phyloP scores from a whole-genome alignment of 352 stramenopile species.

The Phytophthora citrophthora region DNA sequence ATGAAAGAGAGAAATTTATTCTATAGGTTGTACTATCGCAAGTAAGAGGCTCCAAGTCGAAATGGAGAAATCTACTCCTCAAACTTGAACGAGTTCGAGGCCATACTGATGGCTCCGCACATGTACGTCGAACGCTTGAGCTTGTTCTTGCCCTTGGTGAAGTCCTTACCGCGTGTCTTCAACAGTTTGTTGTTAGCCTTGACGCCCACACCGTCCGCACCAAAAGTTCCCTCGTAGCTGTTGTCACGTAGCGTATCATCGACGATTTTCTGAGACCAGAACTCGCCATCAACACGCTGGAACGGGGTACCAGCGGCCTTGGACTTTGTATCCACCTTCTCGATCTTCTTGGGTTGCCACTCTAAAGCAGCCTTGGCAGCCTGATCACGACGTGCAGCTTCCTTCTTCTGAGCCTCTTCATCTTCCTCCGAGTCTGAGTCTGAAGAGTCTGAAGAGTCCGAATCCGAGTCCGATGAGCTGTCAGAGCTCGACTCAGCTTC shows the following conservation, averaged over 20 bases:
- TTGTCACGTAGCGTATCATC: constrained; percentile 98
- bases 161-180: constrained; percentile 99
- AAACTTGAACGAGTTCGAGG: constrained; percentile 95
- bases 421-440: constrained; percentile 67
- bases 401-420: constrained; percentile 77
- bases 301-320: constrained; percentile 96
- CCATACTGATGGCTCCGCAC: constrained; percentile 94
- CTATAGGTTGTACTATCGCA: constrained; percentile 49
- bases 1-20: constrained; percentile 41
- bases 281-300: constrained; percentile 97
- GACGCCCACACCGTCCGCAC: constrained; percentile 94
- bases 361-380: constrained; percentile 89
- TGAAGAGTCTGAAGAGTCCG: constrained; percentile 37
- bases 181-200: constrained; percentile 98
- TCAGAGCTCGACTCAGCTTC: constrained; percentile 44
- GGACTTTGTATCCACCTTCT: constrained; percentile 50
- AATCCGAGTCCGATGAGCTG: constrained; percentile 53
- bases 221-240: constrained; percentile 98
- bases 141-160: constrained; percentile 99
- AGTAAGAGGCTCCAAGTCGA: constrained; percentile 20
- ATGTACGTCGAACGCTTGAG: constrained; percentile 98
- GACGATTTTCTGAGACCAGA: constrained; percentile 92
- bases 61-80: constrained; percentile 41
- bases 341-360: constrained; percentile 93
- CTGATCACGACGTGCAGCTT: constrained; percentile 67